phyloP scores from a whole-genome alignment of 225 moss, liverwort and hornwort species.

The Physcomitrium patens region DNA sequence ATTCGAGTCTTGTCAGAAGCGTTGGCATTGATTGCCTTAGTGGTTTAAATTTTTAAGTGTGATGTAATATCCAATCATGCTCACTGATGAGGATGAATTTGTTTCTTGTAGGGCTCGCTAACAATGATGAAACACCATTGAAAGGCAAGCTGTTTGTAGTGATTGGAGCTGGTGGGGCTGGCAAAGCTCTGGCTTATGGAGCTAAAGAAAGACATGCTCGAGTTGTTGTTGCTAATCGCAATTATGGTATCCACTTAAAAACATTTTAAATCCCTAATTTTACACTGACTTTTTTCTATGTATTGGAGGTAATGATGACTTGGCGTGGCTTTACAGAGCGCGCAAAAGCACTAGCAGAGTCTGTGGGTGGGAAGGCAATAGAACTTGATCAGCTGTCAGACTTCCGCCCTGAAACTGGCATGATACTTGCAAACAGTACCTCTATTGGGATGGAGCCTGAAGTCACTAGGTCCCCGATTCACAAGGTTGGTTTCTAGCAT shows the following conservation, averaged over 20 bases:
- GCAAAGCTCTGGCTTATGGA: constrained; percentile 89
- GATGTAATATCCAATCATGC: neutral
- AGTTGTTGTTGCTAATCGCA: constrained; percentile 79
- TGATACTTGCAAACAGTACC: constrained; percentile 87
- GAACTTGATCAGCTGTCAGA: constrained; percentile 63
- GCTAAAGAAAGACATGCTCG: constrained; percentile 75
- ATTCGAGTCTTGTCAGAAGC: neutral
- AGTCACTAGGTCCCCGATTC: constrained; percentile 59
- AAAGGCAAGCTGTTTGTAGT: constrained; percentile 87
- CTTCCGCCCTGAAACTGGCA: constrained; percentile 72
- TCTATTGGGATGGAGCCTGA: constrained; percentile 90
- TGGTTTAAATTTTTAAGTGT: constrained; percentile 9
- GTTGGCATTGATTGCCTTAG: neutral
- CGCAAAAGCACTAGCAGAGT: constrained; percentile 68
- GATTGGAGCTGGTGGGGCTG: constrained; percentile 93
- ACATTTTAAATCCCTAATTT: neutral
- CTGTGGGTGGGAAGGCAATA: constrained; percentile 67
- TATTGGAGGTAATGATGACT: constrained; percentile 7
- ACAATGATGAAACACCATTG: constrained; percentile 55
- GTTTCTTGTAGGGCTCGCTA: constrained; percentile 50
- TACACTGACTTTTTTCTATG: neutral
- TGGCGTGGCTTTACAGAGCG: constrained; percentile 38
- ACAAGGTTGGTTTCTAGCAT: constrained; percentile 42
- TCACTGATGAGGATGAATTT: constrained; percentile 19
- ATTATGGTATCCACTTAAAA: constrained; percentile 47